These are phyloP conservation scores for Acer campestre DNA, from an alignment of 345 rosid genomes.

Conservation along the genomic window DNA sequence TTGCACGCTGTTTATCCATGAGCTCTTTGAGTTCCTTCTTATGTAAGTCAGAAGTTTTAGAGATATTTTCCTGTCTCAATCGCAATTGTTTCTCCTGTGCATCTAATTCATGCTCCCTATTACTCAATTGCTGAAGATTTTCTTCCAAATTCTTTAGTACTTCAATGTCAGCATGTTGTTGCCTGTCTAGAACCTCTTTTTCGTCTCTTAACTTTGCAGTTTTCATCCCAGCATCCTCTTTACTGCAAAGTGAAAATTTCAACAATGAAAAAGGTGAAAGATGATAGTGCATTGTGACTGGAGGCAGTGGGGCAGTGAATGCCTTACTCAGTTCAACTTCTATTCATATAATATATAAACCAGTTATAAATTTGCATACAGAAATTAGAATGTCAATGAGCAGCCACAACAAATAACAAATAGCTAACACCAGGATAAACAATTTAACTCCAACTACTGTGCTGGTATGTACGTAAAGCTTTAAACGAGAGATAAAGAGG, in stretches of 20 bases:
- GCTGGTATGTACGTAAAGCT: neutral
- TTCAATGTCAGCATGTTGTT: slow-evolving; percentile 88
- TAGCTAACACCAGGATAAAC: neutral
- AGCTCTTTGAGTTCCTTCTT: slow-evolving; percentile 61
- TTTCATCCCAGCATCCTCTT: slow-evolving; percentile 93
- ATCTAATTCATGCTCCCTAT: slow-evolving; percentile 72
- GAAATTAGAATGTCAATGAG: neutral
- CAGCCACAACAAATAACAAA: neutral
- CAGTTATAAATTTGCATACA: neutral
- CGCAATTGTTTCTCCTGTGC: slow-evolving; percentile 79
- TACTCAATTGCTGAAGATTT: slow-evolving; percentile 84
- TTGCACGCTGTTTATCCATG: slow-evolving; percentile 61
- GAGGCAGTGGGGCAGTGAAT: neutral
- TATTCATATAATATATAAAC: neutral
- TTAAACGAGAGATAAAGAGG: neutral
- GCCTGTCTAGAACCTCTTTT: slow-evolving; percentile 93
- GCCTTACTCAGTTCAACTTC: neutral
- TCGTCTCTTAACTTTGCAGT: slow-evolving; percentile 90
- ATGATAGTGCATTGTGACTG: neutral
- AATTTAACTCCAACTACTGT: neutral
- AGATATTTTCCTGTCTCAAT: slow-evolving; percentile 58
- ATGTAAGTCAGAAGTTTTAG: slow-evolving; percentile 58
- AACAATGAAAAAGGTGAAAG: neutral
- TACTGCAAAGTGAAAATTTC: slow-evolving; percentile 51
- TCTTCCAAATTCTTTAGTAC: slow-evolving; percentile 90